Evolutionary conservation across 2,329 filamentous ascomycete genomes (phyloP), one percentile per base, ranked within the genome.

Genomic region (Aspergillus unguis): DNA sequence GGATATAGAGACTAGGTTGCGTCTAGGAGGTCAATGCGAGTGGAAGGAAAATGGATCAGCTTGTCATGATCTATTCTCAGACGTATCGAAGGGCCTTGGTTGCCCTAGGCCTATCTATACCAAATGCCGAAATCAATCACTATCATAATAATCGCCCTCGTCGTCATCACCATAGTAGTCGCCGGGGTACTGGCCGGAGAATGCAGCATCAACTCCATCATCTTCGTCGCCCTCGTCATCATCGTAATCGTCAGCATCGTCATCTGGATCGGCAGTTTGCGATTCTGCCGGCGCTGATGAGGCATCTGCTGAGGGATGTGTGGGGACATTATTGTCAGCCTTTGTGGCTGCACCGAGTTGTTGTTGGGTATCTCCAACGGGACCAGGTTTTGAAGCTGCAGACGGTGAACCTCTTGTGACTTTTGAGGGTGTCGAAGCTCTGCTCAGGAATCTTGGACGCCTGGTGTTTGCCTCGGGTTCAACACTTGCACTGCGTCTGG

Each of bases 121-220:
- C 41, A 50, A 26, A 44, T 25, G n/a, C 43, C 44, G 25, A 49
- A 54, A 32, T 53, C 53, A 64, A 54, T 70, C 64, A 55, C 62
- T 66, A 49, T 65, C 25, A 27, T 44, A 28, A 17, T 42, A 44
- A 17, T 44, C 42, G 17, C 28, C 65, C 50, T 71, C 66, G 41
- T 71, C 70, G 48, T 64, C 66, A n/a, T 57, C 65, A 27, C 68
- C 65, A 44, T 65, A 61, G 27, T 68, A 64, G 46, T 67, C 64
- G 50, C 65, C 59, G 9, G 59, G 58, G 41, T 72, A 74, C 6
- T 64, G 62, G 7, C 71, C 71, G 26, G 70, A 65, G 58, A 74
- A 71, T 5, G 71, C 70, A 36, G 63, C 68, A 5, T 72, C 66
- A 32, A 72, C 42, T 17, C 63, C 64, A 50, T 68, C 67, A 3